Percentiles rank a stretch among this genome's conserved stretches.
These are phyloP conservation scores for Tolypocladium ovalisporum DNA, from an alignment of 2,329 filamentous ascomycete species.

Conservation along the genomic window DNA sequence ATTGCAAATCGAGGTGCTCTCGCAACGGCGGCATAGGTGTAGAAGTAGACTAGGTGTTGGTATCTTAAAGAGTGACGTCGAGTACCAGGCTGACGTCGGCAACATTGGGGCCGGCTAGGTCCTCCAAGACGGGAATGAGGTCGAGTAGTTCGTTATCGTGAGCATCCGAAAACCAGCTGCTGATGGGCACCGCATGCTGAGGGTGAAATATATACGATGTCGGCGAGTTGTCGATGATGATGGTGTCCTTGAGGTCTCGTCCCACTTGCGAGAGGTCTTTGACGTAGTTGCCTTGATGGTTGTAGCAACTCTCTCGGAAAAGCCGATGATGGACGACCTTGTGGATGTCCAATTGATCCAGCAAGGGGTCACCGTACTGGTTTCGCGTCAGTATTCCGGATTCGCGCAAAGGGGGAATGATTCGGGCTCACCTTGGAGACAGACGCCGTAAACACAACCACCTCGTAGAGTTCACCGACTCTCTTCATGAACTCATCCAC, in stretches of 20 bases:
- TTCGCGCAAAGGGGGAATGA: slow-evolving; percentile 4
- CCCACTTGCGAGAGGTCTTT: slow-evolving; percentile 98
- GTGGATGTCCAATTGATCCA: slow-evolving; percentile 96
- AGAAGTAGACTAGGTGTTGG: slow-evolving; percentile 17
- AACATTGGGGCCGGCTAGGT: slow-evolving; percentile 79
- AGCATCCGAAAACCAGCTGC: slow-evolving; percentile 99
- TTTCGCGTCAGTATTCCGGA: background rate
- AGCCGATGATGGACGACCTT: slow-evolving; percentile 90
- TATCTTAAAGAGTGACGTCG: slow-evolving; percentile 66
- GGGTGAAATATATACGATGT: slow-evolving; percentile 99
- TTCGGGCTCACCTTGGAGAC: slow-evolving; percentile 69
- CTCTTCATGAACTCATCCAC: slow-evolving; percentile 99
- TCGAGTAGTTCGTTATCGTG: slow-evolving; percentile 98
- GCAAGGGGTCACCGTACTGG: slow-evolving; percentile 87
- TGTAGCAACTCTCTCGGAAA: slow-evolving; percentile 98
- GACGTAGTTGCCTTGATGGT: slow-evolving; percentile 98
- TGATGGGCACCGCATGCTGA: slow-evolving; percentile 96
- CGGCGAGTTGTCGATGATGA: slow-evolving; percentile 98
- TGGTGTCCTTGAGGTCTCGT: slow-evolving; percentile 89
- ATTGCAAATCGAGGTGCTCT: slow-evolving; percentile 23
- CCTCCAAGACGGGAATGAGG: slow-evolving; percentile 94
- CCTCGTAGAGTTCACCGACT: slow-evolving; percentile 94
- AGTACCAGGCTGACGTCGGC: slow-evolving; percentile 95
- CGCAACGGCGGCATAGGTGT: slow-evolving; percentile 16
- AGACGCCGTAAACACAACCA: slow-evolving; percentile 96